phyloP scores from a whole-genome alignment of 2,329 filamentous ascomycete genomes.

The Xylaria hypoxylon region DNA sequence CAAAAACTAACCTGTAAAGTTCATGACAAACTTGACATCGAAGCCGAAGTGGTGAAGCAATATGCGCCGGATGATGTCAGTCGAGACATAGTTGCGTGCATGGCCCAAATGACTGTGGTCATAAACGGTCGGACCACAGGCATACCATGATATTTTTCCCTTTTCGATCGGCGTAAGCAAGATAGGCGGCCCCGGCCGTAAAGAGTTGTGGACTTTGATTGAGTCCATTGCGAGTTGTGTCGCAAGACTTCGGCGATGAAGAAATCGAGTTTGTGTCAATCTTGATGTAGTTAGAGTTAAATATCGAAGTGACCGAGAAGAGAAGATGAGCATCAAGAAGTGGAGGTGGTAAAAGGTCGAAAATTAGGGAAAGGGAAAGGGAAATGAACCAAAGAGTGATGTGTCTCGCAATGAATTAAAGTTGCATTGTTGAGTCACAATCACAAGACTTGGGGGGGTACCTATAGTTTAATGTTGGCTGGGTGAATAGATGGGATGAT shows the following conservation, averaged over 20 bases:
- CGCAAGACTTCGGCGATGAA: constrained; percentile 50
- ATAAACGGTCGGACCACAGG: constrained; percentile 87
- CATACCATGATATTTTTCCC: constrained; percentile 84
- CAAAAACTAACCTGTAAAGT: constrained; percentile 70
- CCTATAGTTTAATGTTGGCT: too few relatives aligned
- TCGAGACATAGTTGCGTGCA: constrained; percentile 90
- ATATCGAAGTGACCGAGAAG: constrained; percentile 40
- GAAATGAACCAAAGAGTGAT: constrained; percentile 17
- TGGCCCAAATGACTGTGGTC: constrained; percentile 83
- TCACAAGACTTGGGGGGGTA: constrained; percentile 32
- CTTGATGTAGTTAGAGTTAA: constrained; percentile 46
- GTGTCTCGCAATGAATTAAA: constrained; percentile 31
- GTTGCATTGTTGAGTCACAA: constrained; percentile 36
- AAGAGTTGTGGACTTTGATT: constrained; percentile 82
- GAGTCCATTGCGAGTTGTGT: constrained; percentile 61
- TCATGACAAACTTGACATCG: constrained; percentile 89
- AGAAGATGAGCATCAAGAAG: constrained; percentile 36
- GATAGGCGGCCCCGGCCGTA: constrained; percentile 77
- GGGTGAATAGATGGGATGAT: not conserved
- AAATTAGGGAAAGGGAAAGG: constrained; percentile 3
- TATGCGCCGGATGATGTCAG: constrained; percentile 87
- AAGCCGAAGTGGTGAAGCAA: constrained; percentile 86
- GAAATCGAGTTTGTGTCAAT: constrained; percentile 44
- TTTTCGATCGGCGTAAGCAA: constrained; percentile 79
- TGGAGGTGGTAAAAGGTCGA: not conserved